phyloP scores from a whole-genome alignment of 2,329 filamentous ascomycete genomes.

The Didymella exigua region DNA sequence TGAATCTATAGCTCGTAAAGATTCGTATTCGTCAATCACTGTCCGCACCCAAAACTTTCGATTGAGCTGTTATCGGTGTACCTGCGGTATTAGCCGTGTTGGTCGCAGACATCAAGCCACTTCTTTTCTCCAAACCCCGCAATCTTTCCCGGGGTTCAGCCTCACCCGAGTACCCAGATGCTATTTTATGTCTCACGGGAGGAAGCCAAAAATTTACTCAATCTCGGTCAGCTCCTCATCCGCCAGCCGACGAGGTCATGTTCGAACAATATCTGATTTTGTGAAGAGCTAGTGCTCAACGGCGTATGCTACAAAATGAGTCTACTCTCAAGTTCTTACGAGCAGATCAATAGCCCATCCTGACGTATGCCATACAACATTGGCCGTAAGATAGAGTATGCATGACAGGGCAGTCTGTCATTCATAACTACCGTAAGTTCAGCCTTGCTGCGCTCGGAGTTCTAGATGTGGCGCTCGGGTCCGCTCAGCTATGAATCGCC shows the following conservation, averaged over 20 bases:
- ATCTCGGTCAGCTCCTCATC: background rate
- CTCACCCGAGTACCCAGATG: background rate
- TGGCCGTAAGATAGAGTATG: background rate
- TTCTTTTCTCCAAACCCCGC: background rate
- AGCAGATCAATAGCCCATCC: background rate
- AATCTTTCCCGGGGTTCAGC: background rate
- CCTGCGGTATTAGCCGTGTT: background rate
- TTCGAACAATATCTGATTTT: background rate
- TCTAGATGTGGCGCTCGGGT: background rate
- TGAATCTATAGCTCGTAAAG: background rate
- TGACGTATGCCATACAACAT: background rate
- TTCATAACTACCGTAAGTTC: background rate
- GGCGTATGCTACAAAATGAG: no score
- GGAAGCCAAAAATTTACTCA: background rate
- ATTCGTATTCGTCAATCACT: background rate
- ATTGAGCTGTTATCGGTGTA: background rate
- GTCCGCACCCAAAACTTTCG: background rate
- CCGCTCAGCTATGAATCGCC: background rate
- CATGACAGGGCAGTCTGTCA: background rate
- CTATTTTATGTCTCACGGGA: background rate
- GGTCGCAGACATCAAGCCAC: background rate
- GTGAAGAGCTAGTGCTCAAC: background rate
- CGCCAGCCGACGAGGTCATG: background rate
- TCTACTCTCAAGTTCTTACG: no score
- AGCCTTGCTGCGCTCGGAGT: background rate